Evolutionary conservation across 345 rosid genomes (phyloP).

Genomic region (Gossypium arboreum): DNA sequence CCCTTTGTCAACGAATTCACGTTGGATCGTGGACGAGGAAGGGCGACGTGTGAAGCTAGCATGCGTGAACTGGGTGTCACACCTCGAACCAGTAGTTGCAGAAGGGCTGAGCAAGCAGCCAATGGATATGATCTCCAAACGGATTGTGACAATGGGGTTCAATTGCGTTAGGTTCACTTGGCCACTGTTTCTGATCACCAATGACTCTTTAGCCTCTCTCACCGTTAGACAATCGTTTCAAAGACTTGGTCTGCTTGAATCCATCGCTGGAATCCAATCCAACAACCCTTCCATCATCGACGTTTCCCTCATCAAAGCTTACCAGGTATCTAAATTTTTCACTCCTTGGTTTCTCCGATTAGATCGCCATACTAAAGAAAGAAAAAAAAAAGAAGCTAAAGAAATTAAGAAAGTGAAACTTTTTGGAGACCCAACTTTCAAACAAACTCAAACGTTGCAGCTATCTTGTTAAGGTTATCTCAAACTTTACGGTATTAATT

Average conservation of each 20-base stretch:
- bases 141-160: slow-evolving; percentile 48
- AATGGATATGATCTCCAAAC: slow-evolving; percentile 34
- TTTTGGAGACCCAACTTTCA: background rate
- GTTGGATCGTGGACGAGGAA: slow-evolving; percentile 20
- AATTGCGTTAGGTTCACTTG: slow-evolving; percentile 78
- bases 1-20: slow-evolving; percentile 15
- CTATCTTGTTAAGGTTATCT: background rate
- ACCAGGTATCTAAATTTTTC: slow-evolving; percentile 43
- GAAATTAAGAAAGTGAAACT: background rate
- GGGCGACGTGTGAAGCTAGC: slow-evolving; percentile 58
- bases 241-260: slow-evolving; percentile 50
- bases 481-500: background rate
- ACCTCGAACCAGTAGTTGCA: slow-evolving; percentile 60
- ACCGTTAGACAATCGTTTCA: slow-evolving; percentile 68
- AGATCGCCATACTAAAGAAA: background rate
- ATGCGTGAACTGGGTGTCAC: slow-evolving; percentile 74
- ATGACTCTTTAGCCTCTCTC: slow-evolving; percentile 48
- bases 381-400: background rate
- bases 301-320: slow-evolving; percentile 70
- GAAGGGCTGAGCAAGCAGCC: slow-evolving; percentile 84
- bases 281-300: slow-evolving; percentile 84
- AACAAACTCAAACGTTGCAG: background rate
- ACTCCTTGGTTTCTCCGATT: background rate
- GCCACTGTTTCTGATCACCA: slow-evolving; percentile 60
- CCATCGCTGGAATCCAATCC: slow-evolving; percentile 60